These are phyloP conservation scores for Solanum dulcamara DNA, from an alignment of 257 asterid genomes.

Conservation along the genomic window DNA sequence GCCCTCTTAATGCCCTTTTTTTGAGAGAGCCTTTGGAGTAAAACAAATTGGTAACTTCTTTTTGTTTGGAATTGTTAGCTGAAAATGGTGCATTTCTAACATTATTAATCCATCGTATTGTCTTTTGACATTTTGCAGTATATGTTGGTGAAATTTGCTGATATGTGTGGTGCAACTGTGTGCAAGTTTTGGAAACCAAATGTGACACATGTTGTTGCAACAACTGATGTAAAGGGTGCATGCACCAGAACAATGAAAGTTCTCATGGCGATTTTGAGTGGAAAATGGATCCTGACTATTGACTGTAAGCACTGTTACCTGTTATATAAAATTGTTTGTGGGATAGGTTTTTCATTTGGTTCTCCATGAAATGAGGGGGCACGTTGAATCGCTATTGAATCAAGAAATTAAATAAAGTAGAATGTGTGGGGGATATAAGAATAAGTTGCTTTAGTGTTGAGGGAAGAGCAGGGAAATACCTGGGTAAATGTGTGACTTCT, in stretches of 20 bases:
- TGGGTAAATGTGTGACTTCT: background rate
- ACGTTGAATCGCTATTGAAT: background rate
- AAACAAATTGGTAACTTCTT: background rate
- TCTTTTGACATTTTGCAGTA: constrained; percentile 28
- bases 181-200: constrained; percentile 61
- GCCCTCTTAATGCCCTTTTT: background rate
- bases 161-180: constrained; percentile 51
- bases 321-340: background rate
- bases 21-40: background rate
- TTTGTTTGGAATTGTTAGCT: background rate
- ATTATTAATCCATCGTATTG: constrained; percentile 1
- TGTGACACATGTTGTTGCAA: constrained; percentile 80
- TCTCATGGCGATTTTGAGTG: constrained; percentile 83
- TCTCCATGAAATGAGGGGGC: background rate
- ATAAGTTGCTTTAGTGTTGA: background rate
- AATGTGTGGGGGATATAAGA: background rate
- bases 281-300: constrained; percentile 71
- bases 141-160: constrained; percentile 44
- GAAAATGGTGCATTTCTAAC: background rate
- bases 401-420: background rate
- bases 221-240: constrained; percentile 71
- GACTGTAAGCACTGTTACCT: constrained; percentile 49
- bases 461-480: background rate
- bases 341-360: background rate
- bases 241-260: constrained; percentile 74